Conservation (phyloP, 2,329 filamentous ascomycete species). For the Nannizziopsis barbatae region DNA sequence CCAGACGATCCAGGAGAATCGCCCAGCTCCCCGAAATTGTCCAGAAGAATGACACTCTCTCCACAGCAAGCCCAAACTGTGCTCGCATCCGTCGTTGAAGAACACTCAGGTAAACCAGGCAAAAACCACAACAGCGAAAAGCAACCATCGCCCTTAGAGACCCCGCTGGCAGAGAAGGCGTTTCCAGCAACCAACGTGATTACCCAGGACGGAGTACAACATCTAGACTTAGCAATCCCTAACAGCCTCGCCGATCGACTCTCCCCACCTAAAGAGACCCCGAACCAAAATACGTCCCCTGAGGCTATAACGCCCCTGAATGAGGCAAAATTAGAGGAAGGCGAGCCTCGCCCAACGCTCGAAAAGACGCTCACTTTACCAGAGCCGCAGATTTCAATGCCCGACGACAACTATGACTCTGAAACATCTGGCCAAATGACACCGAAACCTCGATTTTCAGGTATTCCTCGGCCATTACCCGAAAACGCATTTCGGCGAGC, state of each 20-base stretch:
- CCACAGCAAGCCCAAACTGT: constrained; percentile 54
- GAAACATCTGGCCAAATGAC: not conserved
- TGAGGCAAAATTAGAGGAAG: not conserved
- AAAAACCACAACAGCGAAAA: constrained; percentile 14
- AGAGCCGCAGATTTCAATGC: not conserved
- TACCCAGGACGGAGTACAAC: constrained; percentile 45
- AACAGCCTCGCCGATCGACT: constrained; percentile 20
- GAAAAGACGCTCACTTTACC: not conserved
- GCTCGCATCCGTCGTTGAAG: constrained; percentile 54
- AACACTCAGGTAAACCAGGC: constrained; percentile 41
- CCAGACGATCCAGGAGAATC: constrained; percentile 26
- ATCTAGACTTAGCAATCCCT: constrained; percentile 49
- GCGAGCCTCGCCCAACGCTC: not conserved
- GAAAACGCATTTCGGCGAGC: constrained; percentile 29
- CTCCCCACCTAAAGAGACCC: constrained; percentile 5
- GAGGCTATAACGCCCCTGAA: not conserved
- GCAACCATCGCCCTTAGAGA: not conserved
- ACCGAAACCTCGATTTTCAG: constrained; percentile 23
- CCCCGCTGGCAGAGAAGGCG: not conserved
- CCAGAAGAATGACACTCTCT: constrained; percentile 40
- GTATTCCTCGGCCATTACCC: constrained; percentile 28
- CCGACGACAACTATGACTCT: not conserved
- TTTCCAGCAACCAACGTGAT: constrained; percentile 14
- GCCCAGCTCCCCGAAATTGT: constrained; percentile 21
- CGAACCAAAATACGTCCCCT: not conserved